Percentiles rank a stretch among this genome's conserved stretches.
phyloP scores from a whole-genome alignment of 306 rosid genomes.

The Cicer cuneatum region DNA sequence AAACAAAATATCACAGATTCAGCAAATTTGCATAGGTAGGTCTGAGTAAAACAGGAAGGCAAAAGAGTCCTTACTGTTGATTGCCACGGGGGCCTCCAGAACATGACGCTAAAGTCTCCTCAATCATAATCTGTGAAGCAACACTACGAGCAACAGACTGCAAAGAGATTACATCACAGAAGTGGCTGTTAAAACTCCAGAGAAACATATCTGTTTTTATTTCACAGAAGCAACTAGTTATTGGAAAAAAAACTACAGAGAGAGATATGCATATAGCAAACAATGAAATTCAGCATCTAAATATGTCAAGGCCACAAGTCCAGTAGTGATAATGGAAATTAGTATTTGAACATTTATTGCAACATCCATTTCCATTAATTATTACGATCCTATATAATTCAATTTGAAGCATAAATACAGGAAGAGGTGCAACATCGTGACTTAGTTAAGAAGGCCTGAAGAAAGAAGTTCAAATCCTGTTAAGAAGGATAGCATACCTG shows the following conservation, averaged over 20 bases:
- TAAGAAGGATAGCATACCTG: conserved; percentile 45
- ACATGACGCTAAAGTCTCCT: conserved; percentile 81
- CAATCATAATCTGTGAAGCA: conserved; percentile 68
- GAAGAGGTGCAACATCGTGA: neutral
- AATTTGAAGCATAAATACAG: conserved; percentile 12
- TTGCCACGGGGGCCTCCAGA: conserved; percentile 83
- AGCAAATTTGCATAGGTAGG: conserved; percentile 29
- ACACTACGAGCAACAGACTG: conserved; percentile 67
- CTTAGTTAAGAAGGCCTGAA: neutral
- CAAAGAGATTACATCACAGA: conserved; percentile 39
- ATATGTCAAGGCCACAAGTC: conserved; percentile 26
- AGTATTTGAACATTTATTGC: conserved; percentile 14
- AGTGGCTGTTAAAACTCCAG: conserved; percentile 28
- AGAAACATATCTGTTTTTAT: conserved; percentile 9
- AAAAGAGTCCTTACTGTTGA: conserved; percentile 68
- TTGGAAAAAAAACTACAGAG: conserved; percentile 6
- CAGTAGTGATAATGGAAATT: conserved; percentile 11
- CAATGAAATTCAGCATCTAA: conserved; percentile 10
- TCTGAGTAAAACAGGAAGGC: conserved; percentile 16
- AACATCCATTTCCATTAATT: conserved; percentile 26
- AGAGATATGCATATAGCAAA: conserved; percentile 23
- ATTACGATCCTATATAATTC: conserved; percentile 1
- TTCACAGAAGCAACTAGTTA: conserved; percentile 25
- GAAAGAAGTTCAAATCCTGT: no score
- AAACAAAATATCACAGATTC: conserved; percentile 26